Conservation (phyloP, 2,329 filamentous ascomycete genomes). For the Sporothrix pallida region DNA sequence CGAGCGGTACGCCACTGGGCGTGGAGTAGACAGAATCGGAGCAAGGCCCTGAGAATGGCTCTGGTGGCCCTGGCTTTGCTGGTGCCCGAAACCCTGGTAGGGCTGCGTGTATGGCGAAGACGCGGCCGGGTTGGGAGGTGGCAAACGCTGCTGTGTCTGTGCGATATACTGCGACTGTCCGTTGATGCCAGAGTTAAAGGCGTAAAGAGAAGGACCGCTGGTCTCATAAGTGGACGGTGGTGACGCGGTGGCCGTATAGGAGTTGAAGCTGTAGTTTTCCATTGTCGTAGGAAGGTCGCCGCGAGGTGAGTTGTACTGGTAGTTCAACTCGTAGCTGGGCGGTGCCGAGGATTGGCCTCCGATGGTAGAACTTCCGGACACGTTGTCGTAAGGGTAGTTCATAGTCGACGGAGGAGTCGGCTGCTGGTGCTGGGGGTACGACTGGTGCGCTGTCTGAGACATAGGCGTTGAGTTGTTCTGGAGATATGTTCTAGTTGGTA, state of each 20-base stretch:
- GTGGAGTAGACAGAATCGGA: not conserved
- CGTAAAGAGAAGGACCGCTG: too few species aligned
- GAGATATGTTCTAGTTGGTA: not conserved
- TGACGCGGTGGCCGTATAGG: not conserved
- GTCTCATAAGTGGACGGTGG: not conserved
- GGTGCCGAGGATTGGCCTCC: not conserved
- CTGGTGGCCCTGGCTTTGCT: not conserved
- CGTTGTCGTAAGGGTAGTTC: not conserved
- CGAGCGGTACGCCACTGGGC: not conserved
- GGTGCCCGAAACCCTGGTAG: not conserved
- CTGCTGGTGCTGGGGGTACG: not conserved
- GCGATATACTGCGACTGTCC: not conserved
- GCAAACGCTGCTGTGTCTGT: slow-evolving; percentile 13
- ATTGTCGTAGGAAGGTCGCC: slow-evolving; percentile 10
- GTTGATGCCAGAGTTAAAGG: not conserved
- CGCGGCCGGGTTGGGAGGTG: not conserved
- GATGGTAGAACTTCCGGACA: not conserved
- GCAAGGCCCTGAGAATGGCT: not conserved
- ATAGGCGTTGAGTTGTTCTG: not conserved
- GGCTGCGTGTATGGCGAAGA: slow-evolving; percentile 5
- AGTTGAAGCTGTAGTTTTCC: not conserved
- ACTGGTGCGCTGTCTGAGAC: not conserved
- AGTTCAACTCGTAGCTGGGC: slow-evolving; percentile 1
- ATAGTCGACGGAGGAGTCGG: slow-evolving; percentile 12
- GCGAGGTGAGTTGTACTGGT: not conserved